phyloP scores from a whole-genome alignment of 495 filamentous ascomycete species.

The Echria macrotheca region DNA sequence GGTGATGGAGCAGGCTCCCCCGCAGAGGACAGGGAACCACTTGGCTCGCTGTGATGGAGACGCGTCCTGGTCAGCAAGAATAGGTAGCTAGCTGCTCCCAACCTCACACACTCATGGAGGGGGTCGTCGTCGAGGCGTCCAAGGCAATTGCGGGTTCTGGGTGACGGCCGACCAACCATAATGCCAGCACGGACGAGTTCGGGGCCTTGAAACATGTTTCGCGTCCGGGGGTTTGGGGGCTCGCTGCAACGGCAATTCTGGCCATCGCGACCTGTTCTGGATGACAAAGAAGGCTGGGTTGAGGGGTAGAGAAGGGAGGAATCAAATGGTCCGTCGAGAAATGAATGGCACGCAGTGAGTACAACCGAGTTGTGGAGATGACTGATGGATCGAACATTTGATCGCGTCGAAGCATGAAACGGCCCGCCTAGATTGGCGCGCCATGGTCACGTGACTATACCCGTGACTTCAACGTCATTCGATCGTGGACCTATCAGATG shows the following conservation, averaged over 20 bases:
- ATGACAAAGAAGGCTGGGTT: background rate
- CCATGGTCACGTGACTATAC: background rate
- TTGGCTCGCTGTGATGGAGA: no score
- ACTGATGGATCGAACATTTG: no score
- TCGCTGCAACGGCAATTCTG: background rate
- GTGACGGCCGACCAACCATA: background rate
- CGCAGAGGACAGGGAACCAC: no score
- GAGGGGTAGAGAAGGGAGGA: background rate
- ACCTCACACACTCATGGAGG: no score
- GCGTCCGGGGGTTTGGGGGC: constrained; percentile 1
- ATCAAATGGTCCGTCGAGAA: background rate
- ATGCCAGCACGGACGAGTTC: background rate
- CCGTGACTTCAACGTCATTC: constrained; percentile 8
- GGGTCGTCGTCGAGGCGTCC: no score
- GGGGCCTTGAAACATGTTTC: constrained; percentile 18
- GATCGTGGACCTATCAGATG: constrained; percentile 20
- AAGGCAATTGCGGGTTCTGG: background rate
- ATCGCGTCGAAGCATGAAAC: no score
- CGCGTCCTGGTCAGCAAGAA: no score
- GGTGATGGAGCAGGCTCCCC: no score
- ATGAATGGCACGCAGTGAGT: no score
- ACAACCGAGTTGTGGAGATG: no score
- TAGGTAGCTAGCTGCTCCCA: no score
- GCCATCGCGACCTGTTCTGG: background rate
- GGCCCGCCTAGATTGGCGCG: no score